A percentile compares a stretch with the other conserved stretches of the same genome.
Conservation (phyloP, 108 stramenopile genomes). For the Fistulifera solaris region DNA sequence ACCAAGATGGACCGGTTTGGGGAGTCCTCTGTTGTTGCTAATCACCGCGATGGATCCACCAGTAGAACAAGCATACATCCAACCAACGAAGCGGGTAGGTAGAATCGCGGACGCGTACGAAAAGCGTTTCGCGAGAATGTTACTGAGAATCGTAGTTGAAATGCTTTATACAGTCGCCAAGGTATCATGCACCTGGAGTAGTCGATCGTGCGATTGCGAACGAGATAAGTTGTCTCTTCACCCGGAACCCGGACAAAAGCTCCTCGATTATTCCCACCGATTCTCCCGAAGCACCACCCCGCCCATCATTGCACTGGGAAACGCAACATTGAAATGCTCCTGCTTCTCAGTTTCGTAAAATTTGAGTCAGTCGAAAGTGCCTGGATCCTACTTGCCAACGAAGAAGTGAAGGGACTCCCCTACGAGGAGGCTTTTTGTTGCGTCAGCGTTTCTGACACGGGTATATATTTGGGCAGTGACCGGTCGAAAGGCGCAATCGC, state of each 20-base stretch:
- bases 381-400: not conserved
- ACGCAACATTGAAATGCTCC: conserved; percentile 1
- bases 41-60: conserved; percentile 66
- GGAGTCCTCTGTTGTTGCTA: conserved; percentile 61
- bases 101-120: conserved; percentile 14
- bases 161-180: conserved; percentile 42
- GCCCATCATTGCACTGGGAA: conserved; percentile 77
- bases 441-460: too few species aligned
- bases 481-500: too few species aligned
- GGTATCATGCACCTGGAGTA: conserved; percentile 41
- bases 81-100: conserved; percentile 27
- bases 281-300: conserved; percentile 65
- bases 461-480: too few species aligned
- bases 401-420: not conserved
- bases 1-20: conserved; percentile 46
- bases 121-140: conserved; percentile 32
- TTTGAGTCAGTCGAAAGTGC: not conserved
- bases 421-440: conserved; percentile 1
- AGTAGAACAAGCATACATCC: conserved; percentile 44
- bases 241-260: conserved; percentile 65
- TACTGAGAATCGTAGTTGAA: conserved; percentile 53
- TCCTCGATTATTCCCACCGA: conserved; percentile 76
- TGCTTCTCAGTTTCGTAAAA: not conserved
- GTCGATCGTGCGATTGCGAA: conserved; percentile 25
- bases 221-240: conserved; percentile 11